Percentiles rank a stretch among this genome's conserved stretches.
Evolutionary conservation across 2,329 filamentous ascomycete species (phyloP).

Genomic region (Mycocentrospora acerina): DNA sequence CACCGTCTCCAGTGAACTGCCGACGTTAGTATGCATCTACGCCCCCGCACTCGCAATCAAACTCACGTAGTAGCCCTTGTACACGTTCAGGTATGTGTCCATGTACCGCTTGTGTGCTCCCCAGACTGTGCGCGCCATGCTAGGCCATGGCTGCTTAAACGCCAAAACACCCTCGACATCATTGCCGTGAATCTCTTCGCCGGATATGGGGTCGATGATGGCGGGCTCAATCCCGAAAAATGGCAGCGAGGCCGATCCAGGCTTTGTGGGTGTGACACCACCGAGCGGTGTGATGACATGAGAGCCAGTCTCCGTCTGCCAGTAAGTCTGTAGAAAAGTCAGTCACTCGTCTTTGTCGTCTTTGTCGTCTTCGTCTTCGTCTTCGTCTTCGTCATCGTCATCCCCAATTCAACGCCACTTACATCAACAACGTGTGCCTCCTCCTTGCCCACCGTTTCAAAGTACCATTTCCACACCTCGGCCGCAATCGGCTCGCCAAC

Average conservation of each 20-base stretch:
- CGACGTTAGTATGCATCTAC: conserved; percentile 15
- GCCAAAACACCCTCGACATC: conserved; percentile 96
- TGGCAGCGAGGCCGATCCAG: conserved; percentile 89
- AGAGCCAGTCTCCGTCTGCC: conserved; percentile 98
- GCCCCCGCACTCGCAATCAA: background rate
- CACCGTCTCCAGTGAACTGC: conserved; percentile 89
- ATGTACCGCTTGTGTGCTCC: conserved; percentile 97
- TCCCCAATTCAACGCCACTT: conserved; percentile 48
- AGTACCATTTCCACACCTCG: conserved; percentile 99
- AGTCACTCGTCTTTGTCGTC: conserved; percentile 17
- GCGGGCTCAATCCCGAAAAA: conserved; percentile 99
- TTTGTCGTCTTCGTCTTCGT: no score
- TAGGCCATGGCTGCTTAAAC: conserved; percentile 98
- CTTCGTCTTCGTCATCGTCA: no score
- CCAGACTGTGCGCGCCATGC: conserved; percentile 97
- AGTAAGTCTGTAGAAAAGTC: conserved; percentile 76
- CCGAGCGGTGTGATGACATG: conserved; percentile 93
- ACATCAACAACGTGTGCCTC: conserved; percentile 93
- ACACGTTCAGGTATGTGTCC: conserved; percentile 97
- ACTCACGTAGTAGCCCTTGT: conserved; percentile 95
- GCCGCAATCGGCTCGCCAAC: conserved; percentile 97
- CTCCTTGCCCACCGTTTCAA: conserved; percentile 89
- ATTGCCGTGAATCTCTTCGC: conserved; percentile 90
- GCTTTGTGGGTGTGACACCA: conserved; percentile 94
- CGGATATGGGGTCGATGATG: conserved; percentile 94